Base-by-base conservation (phyloP, 495 filamentous ascomycete species). In the Aspergillus funiculosus region DNA sequence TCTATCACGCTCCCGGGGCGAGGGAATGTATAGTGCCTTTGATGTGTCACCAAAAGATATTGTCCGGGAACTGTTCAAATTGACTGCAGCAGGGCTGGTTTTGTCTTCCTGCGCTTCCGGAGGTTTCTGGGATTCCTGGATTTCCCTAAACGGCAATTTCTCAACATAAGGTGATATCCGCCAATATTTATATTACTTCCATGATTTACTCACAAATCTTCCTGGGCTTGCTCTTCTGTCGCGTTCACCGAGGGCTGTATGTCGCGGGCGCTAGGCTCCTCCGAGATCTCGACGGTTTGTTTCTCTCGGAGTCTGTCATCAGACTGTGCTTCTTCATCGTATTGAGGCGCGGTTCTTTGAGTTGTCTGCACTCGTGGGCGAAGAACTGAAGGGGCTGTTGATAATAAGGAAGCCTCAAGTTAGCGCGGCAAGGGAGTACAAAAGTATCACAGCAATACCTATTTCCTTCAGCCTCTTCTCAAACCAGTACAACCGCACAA, bases 401-500 rank as follows among this genome's bases (percentile, higher is more conserved):
- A 19, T 3, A 14, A 20, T 0, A 18, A 27, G 13, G 13, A 15
- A 45, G 25, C 41, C 21, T 15, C 32, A 29, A 25, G 32, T 18
- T 43, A 4, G 27, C 6, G n/a, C n/a, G 11, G 11, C 14, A 39
- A 28, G 32, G 20, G 20, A 19, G 10, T 9, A 11, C 30, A 22
- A 34, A 34, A 13, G 3, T 13, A 37, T 21, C 14, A 32, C 18
- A 6, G 20, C 13, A 20, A 1, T 44, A 42, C 31, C 32, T 20
- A 45, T 38, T n/a, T 54, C 50, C 18, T 57, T 52, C 17, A 69
- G 19, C 8, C 52, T 51, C 35, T 63, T 64, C 20, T 63, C 54
- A 39, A 68, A 66, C 64, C 64, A 68, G 30, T 55, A 45, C 11
- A 69, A 26, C 2, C 66, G 58, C 17, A 66, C 52, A 28, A 63